Evolutionary conservation across 257 asterid species (phyloP), one percentile per base, ranked within the genome.

Genomic region (Salvia miltiorrhiza): DNA sequence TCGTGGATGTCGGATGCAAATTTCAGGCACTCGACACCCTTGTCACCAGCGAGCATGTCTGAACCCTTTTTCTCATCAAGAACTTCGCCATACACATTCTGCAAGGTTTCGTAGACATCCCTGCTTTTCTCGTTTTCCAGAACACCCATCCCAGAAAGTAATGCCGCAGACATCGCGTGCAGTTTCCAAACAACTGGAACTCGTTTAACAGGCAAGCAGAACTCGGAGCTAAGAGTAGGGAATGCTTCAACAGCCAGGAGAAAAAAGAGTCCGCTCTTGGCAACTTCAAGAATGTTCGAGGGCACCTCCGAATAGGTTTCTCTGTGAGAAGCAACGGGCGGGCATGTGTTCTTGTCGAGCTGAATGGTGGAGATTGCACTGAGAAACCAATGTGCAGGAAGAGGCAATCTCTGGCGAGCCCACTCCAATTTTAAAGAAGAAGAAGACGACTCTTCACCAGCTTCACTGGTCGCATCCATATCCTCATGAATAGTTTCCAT

Each of bases 381-480:
- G 35, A 94, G 95, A 83, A 87, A 89, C 97, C 99, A 94, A 71
- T 85, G 87, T 21, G 63, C 66, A 37, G 99, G 99, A 79, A 94
- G 95, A 77, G 95, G 97, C 83, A 91, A 72, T 74, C 92, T 82
- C 82, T 94, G 99, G 78, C 70, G 72, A 41, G 97, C 96, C 97
- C 99, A 91, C 79, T 87, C 96, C 50, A 54, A 69, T 41, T 52
- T 77, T 80, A 93, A 78, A 65, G 92, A 79, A 60, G 81, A 78
- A 67, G 92, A 79, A 60, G 81, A 81, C 19, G 79, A 63, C 63
- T 30, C 79, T 68, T 78, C 73, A 56, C 60, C 74, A 53, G 44
- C 44, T 17, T 12, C 7, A 9, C 37, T 65, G 59, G 78, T 74
- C 66, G 59, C 79, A 55, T 76, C 88, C 58, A 24, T 41, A 57